Percentiles rank a stretch among this genome's conserved stretches.
These are phyloP conservation scores for Solanum pimpinellifolium DNA, from an alignment of 257 asterid species.

Conservation along the genomic window DNA sequence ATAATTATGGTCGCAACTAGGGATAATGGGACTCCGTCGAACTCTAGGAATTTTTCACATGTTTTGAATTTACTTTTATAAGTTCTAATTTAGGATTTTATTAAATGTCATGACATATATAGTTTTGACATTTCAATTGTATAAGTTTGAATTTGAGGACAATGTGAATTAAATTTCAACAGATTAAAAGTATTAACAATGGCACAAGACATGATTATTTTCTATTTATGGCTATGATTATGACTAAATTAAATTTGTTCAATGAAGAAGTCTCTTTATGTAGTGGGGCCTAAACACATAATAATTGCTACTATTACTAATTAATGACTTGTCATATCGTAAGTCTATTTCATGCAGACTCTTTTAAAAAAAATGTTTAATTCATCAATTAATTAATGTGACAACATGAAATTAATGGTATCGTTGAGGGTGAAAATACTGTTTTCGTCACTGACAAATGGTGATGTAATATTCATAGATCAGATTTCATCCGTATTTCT, in stretches of 20 bases:
- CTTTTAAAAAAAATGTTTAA: neutral
- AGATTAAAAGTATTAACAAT: neutral
- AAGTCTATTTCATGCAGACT: neutral
- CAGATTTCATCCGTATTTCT: neutral
- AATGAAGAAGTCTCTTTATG: neutral
- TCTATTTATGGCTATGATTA: neutral
- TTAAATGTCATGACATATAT: neutral
- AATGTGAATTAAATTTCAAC: neutral
- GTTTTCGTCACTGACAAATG: neutral
- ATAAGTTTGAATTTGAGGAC: neutral
- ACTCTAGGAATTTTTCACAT: neutral
- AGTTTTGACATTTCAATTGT: neutral
- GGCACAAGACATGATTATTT: neutral
- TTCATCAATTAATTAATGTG: neutral
- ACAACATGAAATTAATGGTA: neutral
- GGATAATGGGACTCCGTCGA: neutral
- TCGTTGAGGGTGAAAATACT: neutral
- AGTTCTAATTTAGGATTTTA: neutral
- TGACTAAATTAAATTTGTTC: neutral
- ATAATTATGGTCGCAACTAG: neutral
- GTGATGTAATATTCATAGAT: neutral
- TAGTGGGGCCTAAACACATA: neutral
- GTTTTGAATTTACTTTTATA: neutral
- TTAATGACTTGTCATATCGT: neutral
- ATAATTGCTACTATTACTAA: neutral